Evolutionary conservation across 805 yeast genomes (phyloP).

Genomic region (Isabelozyma gotoi): DNA sequence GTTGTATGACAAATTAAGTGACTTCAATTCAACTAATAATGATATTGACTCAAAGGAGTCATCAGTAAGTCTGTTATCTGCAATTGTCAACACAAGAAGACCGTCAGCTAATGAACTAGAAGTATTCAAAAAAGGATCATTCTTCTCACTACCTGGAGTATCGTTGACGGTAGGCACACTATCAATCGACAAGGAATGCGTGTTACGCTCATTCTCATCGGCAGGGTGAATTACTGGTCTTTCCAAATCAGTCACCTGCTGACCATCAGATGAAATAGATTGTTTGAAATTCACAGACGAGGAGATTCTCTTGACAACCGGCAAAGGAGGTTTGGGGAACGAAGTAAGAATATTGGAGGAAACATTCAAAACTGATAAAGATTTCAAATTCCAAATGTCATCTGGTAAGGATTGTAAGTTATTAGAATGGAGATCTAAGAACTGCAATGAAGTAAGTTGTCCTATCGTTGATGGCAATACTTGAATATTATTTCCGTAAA

Average conservation of each 20-base stretch:
- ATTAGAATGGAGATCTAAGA: constrained; percentile 80
- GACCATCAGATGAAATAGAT: constrained; percentile 1
- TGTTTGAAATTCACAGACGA: constrained; percentile 25
- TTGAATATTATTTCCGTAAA: constrained; percentile 72
- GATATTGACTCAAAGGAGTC: constrained; percentile 70
- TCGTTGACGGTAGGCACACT: not conserved
- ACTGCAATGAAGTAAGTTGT: constrained; percentile 54
- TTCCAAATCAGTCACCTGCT: not conserved
- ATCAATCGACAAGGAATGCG: not conserved
- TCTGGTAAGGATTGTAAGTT: constrained; percentile 69
- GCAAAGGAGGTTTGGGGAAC: constrained; percentile 53
- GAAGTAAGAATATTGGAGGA: constrained; percentile 69
- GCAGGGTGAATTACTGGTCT: constrained; percentile 5
- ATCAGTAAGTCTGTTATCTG: constrained; percentile 84
- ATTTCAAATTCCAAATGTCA: constrained; percentile 62
- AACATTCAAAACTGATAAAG: constrained; percentile 60
- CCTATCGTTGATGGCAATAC: constrained; percentile 68
- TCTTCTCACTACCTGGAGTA: not conserved
- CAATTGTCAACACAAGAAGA: constrained; percentile 58
- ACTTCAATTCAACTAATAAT: constrained; percentile 53
- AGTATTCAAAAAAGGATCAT: not conserved
- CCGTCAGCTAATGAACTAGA: constrained; percentile 44
- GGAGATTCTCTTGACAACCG: constrained; percentile 31
- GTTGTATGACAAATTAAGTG: constrained; percentile 80
- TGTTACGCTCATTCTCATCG: not conserved